Conservation (phyloP, 495 filamentous ascomycete species). For the Symbiotaphrina buchneri region DNA sequence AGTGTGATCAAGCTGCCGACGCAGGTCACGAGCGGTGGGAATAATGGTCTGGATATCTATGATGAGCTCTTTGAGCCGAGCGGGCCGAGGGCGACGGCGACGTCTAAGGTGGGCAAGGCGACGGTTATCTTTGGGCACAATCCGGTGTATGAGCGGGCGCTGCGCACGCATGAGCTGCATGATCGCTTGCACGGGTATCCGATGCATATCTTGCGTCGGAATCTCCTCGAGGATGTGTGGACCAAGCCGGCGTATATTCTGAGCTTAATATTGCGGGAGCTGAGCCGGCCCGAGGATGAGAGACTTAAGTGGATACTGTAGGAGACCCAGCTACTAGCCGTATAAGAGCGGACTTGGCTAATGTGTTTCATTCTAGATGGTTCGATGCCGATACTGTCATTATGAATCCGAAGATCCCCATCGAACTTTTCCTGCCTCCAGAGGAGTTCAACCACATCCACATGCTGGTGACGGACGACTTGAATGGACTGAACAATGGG, state of each 20-base stretch:
- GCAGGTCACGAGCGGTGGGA: no score
- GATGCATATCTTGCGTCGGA: slow-evolving; percentile 15
- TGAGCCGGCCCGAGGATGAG: slow-evolving; percentile 15
- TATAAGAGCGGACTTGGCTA: neutral
- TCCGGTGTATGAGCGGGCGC: slow-evolving; percentile 16
- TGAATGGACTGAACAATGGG: slow-evolving; percentile 4
- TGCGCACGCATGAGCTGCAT: slow-evolving; percentile 18
- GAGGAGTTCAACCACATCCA: slow-evolving; percentile 16
- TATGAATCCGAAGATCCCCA: slow-evolving; percentile 18
- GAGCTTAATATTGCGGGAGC: slow-evolving; percentile 16
- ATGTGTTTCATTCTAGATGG: slow-evolving; percentile 12
- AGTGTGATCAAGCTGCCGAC: no score
- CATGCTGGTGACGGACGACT: slow-evolving; percentile 11
- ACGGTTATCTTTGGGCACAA: slow-evolving; percentile 15
- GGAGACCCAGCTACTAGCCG: slow-evolving; percentile 2
- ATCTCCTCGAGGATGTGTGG: slow-evolving; percentile 16
- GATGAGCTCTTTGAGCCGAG: no score
- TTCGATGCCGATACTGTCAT: slow-evolving; percentile 20
- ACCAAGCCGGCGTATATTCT: slow-evolving; percentile 21
- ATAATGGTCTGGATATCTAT: no score
- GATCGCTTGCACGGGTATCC: slow-evolving; percentile 16
- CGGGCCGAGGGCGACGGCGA: no score
- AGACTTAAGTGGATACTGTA: slow-evolving; percentile 24
- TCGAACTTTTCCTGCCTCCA: slow-evolving; percentile 22
- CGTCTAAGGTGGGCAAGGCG: slow-evolving; percentile 13